phyloP scores from a whole-genome alignment of 1,284 basidiomycete genomes.

The Athelia sp. region DNA sequence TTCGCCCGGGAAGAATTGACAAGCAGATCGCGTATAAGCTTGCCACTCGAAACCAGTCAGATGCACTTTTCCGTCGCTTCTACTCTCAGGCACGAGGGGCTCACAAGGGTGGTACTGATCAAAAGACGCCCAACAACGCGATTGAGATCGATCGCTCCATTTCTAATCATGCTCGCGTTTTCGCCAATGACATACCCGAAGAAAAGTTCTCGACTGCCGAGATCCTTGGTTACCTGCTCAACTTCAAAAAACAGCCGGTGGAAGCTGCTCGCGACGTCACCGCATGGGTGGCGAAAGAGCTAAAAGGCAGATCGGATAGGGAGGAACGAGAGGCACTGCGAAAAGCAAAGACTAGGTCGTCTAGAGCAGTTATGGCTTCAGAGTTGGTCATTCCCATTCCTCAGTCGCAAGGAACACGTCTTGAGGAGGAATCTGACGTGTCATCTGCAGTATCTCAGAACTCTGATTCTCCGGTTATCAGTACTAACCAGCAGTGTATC shows the following conservation, averaged over 20 bases:
- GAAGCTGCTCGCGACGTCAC: conserved; percentile 31
- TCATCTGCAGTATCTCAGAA: too few species aligned
- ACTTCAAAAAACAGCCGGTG: conserved; percentile 41
- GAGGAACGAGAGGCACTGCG: conserved; percentile 19
- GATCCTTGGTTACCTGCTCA: conserved; percentile 53
- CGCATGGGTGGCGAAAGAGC: conserved; percentile 38
- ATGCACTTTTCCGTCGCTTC: conserved; percentile 6
- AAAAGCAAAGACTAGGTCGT: too few species aligned
- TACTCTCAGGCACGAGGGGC: not conserved
- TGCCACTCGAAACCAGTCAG: conserved; percentile 12
- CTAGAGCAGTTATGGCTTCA: too few species aligned
- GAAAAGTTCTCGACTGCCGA: conserved; percentile 51
- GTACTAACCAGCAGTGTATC: too few species aligned
- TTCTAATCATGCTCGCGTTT: too few species aligned
- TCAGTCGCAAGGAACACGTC: too few species aligned
- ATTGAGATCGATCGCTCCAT: too few species aligned
- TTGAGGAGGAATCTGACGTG: too few species aligned
- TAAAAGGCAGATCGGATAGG: conserved; percentile 24
- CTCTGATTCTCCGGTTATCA: too few species aligned
- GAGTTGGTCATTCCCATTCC: too few species aligned
- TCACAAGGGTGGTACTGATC: too few species aligned
- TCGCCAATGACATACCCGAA: conserved; percentile 39
- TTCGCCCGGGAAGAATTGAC: conserved; percentile 16
- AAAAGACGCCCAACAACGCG: too few species aligned
- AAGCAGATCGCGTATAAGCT: conserved; percentile 12